Conservation (phyloP, 306 rosid species). For the Alnus rubra region DNA sequence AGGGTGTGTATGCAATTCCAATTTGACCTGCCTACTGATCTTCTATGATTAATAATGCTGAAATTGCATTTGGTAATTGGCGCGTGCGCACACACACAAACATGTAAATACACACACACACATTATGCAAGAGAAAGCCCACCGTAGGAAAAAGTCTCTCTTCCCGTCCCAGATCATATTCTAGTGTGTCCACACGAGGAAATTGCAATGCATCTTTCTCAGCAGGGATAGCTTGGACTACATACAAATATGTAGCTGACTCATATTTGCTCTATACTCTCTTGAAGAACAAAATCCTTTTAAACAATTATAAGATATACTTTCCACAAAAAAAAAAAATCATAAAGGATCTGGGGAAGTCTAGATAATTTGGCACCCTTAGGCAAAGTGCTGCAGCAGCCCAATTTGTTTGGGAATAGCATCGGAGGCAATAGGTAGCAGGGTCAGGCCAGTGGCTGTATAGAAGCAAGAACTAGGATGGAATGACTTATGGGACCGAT, state of each 20-base stretch:
- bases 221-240: too few species aligned
- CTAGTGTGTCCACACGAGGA: too few species aligned
- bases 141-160: too few species aligned
- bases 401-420: background rate
- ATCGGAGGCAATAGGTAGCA: background rate
- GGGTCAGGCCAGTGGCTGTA: background rate
- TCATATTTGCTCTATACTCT: too few species aligned
- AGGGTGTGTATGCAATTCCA: background rate
- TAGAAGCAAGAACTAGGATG: slow-evolving; percentile 10
- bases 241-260: too few species aligned
- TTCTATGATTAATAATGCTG: background rate
- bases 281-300: background rate
- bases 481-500: background rate
- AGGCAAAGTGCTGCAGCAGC: background rate
- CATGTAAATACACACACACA: background rate
- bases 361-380: background rate
- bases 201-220: too few species aligned
- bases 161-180: too few species aligned
- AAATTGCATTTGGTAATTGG: background rate
- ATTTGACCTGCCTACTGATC: background rate
- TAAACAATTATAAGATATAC: background rate
- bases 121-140: background rate
- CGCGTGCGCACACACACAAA: too few species aligned
- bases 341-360: background rate
- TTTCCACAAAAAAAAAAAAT: background rate